phyloP scores from a whole-genome alignment of 1,284 basidiomycete species.

The Dichomitus squalens region DNA sequence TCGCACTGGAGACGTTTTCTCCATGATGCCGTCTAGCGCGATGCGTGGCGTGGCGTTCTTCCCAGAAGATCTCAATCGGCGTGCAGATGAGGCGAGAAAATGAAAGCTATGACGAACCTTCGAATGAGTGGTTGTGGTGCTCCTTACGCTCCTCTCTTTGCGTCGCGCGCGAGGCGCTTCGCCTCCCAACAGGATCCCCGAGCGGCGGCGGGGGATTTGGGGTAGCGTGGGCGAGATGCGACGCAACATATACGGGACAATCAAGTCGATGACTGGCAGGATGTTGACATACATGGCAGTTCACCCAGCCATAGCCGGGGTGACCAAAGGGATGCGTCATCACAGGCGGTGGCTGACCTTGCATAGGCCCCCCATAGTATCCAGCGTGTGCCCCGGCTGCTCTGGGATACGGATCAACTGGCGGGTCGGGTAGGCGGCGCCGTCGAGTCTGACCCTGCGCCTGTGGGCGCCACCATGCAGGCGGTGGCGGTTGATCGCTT shows the following conservation, averaged over 20 bases:
- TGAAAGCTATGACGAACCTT: background rate
- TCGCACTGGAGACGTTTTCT: background rate
- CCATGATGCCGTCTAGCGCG: background rate
- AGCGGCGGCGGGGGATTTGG: too few relatives aligned
- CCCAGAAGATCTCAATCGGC: background rate
- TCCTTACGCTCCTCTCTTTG: background rate
- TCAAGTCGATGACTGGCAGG: background rate
- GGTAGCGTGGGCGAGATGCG: background rate
- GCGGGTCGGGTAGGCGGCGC: background rate
- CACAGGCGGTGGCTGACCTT: background rate
- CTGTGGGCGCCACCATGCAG: background rate
- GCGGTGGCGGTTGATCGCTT: background rate
- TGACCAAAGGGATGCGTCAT: background rate
- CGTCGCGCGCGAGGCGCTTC: background rate
- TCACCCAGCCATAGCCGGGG: background rate
- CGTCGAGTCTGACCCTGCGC: too few relatives aligned
- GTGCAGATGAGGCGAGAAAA: background rate
- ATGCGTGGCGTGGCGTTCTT: background rate
- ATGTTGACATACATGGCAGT: background rate
- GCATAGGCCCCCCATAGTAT: background rate
- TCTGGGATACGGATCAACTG: background rate
- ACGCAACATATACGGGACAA: background rate
- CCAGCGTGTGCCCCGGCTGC: background rate
- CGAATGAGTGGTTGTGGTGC: background rate
- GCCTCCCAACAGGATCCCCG: background rate